phyloP scores from a whole-genome alignment of 2,329 filamentous ascomycete genomes.

The Aplosporella prunicola region DNA sequence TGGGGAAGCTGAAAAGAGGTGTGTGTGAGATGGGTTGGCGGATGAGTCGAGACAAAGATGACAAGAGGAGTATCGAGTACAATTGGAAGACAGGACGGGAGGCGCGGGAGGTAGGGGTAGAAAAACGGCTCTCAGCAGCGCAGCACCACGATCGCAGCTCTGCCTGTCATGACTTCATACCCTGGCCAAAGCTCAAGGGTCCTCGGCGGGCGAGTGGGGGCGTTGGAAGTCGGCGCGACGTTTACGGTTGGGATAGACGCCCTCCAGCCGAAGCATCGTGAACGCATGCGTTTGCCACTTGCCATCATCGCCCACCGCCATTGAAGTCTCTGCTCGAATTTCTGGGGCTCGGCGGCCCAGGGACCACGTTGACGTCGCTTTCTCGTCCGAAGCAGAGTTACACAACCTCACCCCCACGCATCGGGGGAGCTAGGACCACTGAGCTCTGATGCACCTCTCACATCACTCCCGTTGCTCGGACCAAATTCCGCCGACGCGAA shows the following conservation, averaged over 20 bases:
- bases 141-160: slow-evolving; percentile 19
- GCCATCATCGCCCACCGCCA: no score
- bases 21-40: background rate
- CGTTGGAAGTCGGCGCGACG: no score
- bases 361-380: slow-evolving; percentile 10
- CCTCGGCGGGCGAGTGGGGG: slow-evolving; percentile 6
- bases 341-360: background rate
- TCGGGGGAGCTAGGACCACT: no score
- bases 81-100: background rate
- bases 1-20: background rate
- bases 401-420: no score
- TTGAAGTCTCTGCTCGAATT: no score
- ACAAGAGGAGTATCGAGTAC: background rate
- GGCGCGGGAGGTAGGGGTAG: slow-evolving; percentile 1
- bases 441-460: no score
- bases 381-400: no score
- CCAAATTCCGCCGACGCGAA: no score
- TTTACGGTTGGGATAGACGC: no score
- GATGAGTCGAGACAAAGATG: background rate
- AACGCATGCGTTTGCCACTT: no score
- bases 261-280: no score
- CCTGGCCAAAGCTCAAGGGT: background rate
- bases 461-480: no score
- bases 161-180: slow-evolving; percentile 29
- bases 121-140: slow-evolving; percentile 23